Evolutionary conservation across 495 filamentous ascomycete genomes (phyloP).

Genomic region (Aspergillus hancockii): DNA sequence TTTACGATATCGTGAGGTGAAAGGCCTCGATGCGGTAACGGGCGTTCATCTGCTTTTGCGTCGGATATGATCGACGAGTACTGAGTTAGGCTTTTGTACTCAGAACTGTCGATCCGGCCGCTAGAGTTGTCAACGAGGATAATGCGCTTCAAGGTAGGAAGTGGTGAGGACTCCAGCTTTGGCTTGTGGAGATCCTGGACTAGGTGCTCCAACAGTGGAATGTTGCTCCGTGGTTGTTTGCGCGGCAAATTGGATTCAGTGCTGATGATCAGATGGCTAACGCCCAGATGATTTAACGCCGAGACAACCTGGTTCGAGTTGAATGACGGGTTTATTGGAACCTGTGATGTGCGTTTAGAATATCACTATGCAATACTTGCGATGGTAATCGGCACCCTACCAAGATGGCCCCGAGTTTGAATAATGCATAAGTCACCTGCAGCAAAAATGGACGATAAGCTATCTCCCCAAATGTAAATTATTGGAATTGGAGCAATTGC

Average conservation of each 20-base stretch:
- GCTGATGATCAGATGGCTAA: conserved; percentile 77
- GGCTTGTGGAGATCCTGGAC: conserved; percentile 56
- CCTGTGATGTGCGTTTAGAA: conserved; percentile 37
- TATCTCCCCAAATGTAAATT: background rate
- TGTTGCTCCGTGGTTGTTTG: conserved; percentile 77
- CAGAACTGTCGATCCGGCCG: conserved; percentile 52
- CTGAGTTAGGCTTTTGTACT: conserved; percentile 49
- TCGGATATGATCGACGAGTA: conserved; percentile 51
- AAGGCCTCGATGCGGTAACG: conserved; percentile 49
- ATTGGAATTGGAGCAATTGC: background rate
- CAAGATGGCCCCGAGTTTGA: conserved; percentile 89
- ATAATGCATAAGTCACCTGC: conserved; percentile 78
- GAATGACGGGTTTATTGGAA: conserved; percentile 92
- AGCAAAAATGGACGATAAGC: conserved; percentile 7
- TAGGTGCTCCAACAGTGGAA: conserved; percentile 65
- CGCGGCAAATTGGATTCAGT: conserved; percentile 83
- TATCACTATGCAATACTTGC: background rate
- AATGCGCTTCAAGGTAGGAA: conserved; percentile 70
- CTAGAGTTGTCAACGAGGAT: conserved; percentile 80
- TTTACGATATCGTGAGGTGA: conserved; percentile 76
- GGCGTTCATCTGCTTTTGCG: conserved; percentile 48
- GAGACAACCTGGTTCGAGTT: conserved; percentile 75
- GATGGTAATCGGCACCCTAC: conserved; percentile 41
- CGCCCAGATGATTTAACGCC: conserved; percentile 74
- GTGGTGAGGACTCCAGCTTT: conserved; percentile 59